Percentiles rank a stretch among this genome's conserved stretches.
Evolutionary conservation across 1,139 yeast genomes (phyloP).

Genomic region (Meyerozyma smithsonii): DNA sequence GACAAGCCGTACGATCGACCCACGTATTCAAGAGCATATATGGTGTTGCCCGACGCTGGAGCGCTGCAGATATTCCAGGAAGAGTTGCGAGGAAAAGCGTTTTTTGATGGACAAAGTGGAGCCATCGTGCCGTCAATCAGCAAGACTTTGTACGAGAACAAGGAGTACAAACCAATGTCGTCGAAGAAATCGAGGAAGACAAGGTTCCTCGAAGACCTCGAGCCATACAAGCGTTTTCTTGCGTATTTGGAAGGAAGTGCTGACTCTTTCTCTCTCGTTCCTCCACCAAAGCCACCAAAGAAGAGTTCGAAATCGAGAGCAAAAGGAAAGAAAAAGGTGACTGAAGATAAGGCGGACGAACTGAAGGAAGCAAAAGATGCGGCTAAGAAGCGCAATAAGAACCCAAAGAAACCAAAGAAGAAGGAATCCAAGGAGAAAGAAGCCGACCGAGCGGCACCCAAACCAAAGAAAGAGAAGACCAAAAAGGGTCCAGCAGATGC

Average conservation of each 20-base stretch:
- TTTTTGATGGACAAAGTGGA: neutral
- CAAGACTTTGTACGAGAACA: neutral
- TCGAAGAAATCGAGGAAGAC: neutral
- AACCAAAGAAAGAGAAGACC: neutral
- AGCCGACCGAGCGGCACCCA: neutral
- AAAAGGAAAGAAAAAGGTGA: neutral
- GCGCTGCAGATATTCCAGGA: neutral
- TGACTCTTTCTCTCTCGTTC: too few relatives aligned
- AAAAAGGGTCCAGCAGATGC: neutral
- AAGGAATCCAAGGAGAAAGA: neutral
- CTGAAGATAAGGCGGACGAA: neutral
- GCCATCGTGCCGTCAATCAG: neutral
- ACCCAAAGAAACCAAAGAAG: neutral
- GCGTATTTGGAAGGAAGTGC: neutral
- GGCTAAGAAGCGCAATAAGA: constrained; percentile 1
- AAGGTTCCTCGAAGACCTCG: neutral
- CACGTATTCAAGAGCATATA: neutral
- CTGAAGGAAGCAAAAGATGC: neutral
- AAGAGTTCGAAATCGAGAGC: neutral
- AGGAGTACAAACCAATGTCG: neutral
- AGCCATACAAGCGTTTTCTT: neutral
- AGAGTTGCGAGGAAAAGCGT: neutral
- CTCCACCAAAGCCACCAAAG: neutral
- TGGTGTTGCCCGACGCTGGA: neutral
- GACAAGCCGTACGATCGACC: neutral